Evolutionary conservation across 257 asterid species (phyloP).

Genomic region (Perilla frutescens): DNA sequence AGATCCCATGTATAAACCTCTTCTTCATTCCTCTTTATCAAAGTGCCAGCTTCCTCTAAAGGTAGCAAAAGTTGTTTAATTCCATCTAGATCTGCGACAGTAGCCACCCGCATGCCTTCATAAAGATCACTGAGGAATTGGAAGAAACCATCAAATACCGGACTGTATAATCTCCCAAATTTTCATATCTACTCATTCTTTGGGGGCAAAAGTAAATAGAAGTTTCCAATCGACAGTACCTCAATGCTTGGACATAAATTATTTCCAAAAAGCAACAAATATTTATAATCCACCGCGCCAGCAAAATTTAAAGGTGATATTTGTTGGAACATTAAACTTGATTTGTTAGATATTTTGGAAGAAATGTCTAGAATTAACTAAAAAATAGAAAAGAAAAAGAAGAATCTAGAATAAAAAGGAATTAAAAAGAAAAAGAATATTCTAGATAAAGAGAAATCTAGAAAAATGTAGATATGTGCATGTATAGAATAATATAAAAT

Average conservation of each 20-base stretch:
- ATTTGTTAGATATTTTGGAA: too few relatives aligned
- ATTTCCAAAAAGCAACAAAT: slow-evolving; percentile 5
- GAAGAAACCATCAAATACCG: slow-evolving; percentile 13
- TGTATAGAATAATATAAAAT: too few relatives aligned
- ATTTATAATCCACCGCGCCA: neutral
- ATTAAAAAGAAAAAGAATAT: too few relatives aligned
- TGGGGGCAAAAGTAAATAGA: neutral
- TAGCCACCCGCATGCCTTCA: slow-evolving; percentile 90
- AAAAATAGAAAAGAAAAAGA: too few relatives aligned
- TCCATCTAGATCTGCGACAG: slow-evolving; percentile 64
- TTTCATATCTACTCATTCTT: neutral
- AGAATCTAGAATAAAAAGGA: too few relatives aligned
- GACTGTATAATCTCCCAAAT: slow-evolving; percentile 15
- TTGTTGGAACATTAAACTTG: too few relatives aligned
- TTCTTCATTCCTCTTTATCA: slow-evolving; percentile 83
- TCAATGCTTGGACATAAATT: neutral
- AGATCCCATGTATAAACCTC: slow-evolving; percentile 59
- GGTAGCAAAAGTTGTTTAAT: slow-evolving; percentile 74
- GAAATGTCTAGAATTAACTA: too few relatives aligned
- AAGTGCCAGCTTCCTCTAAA: slow-evolving; percentile 76
- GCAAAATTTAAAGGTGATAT: neutral
- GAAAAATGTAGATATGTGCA: too few relatives aligned
- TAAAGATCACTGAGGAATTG: slow-evolving; percentile 71
- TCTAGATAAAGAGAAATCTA: too few relatives aligned
- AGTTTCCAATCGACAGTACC: neutral